Evolutionary conservation across 352 stramenopile genomes (phyloP).

Genomic region (Phytophthora boehmeriae): DNA sequence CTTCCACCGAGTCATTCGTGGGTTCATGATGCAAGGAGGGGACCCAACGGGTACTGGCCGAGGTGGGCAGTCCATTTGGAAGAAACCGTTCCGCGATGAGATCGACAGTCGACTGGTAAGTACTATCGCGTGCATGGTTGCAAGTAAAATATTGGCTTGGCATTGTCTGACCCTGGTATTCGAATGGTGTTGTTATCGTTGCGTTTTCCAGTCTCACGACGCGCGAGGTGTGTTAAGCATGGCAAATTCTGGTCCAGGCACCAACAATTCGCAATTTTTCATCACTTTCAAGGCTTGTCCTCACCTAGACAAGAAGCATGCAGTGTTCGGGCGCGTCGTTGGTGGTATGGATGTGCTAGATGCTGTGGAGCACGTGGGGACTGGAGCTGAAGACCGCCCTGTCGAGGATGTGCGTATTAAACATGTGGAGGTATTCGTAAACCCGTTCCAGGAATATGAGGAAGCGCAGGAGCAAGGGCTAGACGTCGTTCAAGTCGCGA

Average conservation of each 20-base stretch:
- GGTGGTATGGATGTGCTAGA: conserved; percentile 89
- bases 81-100: conserved; percentile 95
- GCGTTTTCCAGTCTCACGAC: conserved; percentile 73
- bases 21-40: conserved; percentile 97
- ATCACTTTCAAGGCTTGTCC: conserved; percentile 95
- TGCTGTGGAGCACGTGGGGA: conserved; percentile 78
- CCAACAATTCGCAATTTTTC: conserved; percentile 99
- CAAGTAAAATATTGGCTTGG: not conserved
- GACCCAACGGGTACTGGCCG: conserved; percentile 95
- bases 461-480: conserved; percentile 58
- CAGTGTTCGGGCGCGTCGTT: conserved; percentile 96
- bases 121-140: not conserved
- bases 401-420: conserved; percentile 85
- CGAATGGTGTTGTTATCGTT: not conserved
- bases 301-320: conserved; percentile 99
- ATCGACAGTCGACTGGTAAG: conserved; percentile 94
- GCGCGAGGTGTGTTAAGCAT: conserved; percentile 94
- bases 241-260: conserved; percentile 96
- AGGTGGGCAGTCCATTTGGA: conserved; percentile 95
- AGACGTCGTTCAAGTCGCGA: conserved; percentile 59
- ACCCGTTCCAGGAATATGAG: conserved; percentile 91
- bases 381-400: conserved; percentile 82
- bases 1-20: conserved; percentile 97
- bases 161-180: conserved; percentile 12
- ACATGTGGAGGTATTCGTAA: conserved; percentile 80